Percentiles rank a stretch among this genome's conserved stretches.
These are phyloP conservation scores for Exophiala alcalophila DNA, from an alignment of 2,329 filamentous ascomycete species.

Conservation along the genomic window DNA sequence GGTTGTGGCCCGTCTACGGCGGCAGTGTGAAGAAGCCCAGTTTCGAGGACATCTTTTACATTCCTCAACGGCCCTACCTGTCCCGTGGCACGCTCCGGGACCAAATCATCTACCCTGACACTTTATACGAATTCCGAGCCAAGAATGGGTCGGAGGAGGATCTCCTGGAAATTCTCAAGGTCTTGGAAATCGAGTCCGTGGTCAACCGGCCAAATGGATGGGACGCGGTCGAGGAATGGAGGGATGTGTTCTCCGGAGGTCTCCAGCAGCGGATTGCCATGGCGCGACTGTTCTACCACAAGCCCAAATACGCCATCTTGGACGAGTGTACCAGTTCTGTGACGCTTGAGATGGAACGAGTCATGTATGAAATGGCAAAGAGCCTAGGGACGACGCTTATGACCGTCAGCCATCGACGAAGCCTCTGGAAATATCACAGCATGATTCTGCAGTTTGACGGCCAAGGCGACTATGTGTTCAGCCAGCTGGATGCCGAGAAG, in stretches of 20 bases:
- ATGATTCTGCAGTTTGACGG: conserved; percentile 96
- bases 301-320: conserved; percentile 87
- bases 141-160: conserved; percentile 80
- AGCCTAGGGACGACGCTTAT: conserved; percentile 87
- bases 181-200: conserved; percentile 79
- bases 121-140: conserved; percentile 77
- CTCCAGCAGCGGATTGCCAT: conserved; percentile 95
- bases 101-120: conserved; percentile 95
- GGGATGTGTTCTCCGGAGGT: conserved; percentile 86
- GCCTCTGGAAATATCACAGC: conserved; percentile 94
- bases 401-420: conserved; percentile 89
- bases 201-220: conserved; percentile 77
- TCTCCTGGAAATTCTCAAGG: conserved; percentile 70
- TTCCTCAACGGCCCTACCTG: conserved; percentile 91
- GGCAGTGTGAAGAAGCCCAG: conserved; percentile 88
- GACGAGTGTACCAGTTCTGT: conserved; percentile 96
- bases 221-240: conserved; percentile 95
- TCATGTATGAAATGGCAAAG: conserved; percentile 98
- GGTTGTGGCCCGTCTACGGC: conserved; percentile 96
- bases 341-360: conserved; percentile 89
- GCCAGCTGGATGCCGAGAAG: conserved; percentile 80
- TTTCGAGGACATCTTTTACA: conserved; percentile 94
- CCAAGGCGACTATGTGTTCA: conserved; percentile 87
- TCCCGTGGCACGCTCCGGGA: conserved; percentile 88
- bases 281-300: conserved; percentile 91